These are phyloP conservation scores for Nicotiana attenuata DNA, from an alignment of 257 asterid genomes.

Conservation along the genomic window DNA sequence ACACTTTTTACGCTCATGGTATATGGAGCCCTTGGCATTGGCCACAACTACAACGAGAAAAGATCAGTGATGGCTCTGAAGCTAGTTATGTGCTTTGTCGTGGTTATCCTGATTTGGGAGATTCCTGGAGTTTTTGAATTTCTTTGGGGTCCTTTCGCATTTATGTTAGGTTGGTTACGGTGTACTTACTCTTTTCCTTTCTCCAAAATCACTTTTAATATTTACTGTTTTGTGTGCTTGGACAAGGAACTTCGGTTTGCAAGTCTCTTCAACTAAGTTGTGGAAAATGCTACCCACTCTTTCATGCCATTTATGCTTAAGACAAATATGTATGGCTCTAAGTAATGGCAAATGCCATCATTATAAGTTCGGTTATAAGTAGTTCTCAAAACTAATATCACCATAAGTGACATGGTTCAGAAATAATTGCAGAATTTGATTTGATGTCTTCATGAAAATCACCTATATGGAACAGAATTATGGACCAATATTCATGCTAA, in stretches of 20 bases:
- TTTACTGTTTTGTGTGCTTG: background rate
- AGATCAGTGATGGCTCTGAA: slow-evolving; percentile 79
- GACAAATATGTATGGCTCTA: background rate
- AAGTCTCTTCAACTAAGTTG: background rate
- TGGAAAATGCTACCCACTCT: background rate
- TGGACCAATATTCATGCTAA: background rate
- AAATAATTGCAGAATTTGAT: background rate
- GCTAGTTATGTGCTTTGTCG: slow-evolving; percentile 58
- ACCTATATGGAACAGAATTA: background rate
- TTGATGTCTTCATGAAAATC: background rate
- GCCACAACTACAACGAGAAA: slow-evolving; percentile 81
- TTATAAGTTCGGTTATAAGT: background rate
- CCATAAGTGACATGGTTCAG: background rate
- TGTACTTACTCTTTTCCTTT: slow-evolving; percentile 5
- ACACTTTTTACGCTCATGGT: slow-evolving; percentile 97
- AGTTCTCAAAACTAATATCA: background rate
- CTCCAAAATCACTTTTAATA: background rate
- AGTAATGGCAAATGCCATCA: background rate
- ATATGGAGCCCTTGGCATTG: slow-evolving; percentile 97
- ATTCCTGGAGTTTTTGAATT: slow-evolving; percentile 89
- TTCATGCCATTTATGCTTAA: background rate
- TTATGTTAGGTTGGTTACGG: slow-evolving; percentile 55
- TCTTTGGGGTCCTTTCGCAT: slow-evolving; percentile 74
- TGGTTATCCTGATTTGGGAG: slow-evolving; percentile 93
- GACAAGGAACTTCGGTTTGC: background rate